Evolutionary conservation across 768 basidiomycete species (phyloP), one percentile per base, ranked within the genome.

Genomic region (Mycena epipterygia): DNA sequence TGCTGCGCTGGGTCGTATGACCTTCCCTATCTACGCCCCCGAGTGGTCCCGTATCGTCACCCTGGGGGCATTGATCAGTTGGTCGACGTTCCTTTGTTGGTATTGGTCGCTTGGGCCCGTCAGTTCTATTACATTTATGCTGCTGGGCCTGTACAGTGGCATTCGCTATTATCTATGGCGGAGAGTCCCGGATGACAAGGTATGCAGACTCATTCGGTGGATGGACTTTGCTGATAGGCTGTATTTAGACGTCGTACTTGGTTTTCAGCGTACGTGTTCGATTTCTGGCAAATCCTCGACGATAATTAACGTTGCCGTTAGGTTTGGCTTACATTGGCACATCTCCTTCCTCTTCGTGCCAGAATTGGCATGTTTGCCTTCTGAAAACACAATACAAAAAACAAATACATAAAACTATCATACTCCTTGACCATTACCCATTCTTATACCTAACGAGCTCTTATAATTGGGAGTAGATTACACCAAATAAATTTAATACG

Each of bases 21-120:
- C 87, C 0, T 73, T 88, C 27, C 87, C 87, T 2, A 85, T 88
- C 61, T 79, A 81, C 39, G 81, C 82, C 32, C 87, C 87, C 0
- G 65, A 79, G 23, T 39, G 76, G 0, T 81, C 84, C 0, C 78
- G 85, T 9, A n/a, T 69, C 19, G 59, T 70, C 12, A 76, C 73
- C n/a, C 57, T 77, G 19, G 23, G 73, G 13, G 42, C 67, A 1
- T 46, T 78, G 23, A n/a, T 57, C 5, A 5, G 57, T 0, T 79
- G 78, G 77, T 76, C 76, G 0, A 23, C 67, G 9, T 7, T 57
- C 11, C 59, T 79, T 14, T 37, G 35, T 37, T 37, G 35, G 35
- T 37, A 37, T 14, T 37, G 35, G 35, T 37, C 35, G 35, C 35
- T 37, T 6, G 35, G 35, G 8, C 35, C 35, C 6, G 14, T 37